These are phyloP conservation scores for Tremella mesenterica DNA, from an alignment of 768 basidiomycete genomes.

Conservation along the genomic window DNA sequence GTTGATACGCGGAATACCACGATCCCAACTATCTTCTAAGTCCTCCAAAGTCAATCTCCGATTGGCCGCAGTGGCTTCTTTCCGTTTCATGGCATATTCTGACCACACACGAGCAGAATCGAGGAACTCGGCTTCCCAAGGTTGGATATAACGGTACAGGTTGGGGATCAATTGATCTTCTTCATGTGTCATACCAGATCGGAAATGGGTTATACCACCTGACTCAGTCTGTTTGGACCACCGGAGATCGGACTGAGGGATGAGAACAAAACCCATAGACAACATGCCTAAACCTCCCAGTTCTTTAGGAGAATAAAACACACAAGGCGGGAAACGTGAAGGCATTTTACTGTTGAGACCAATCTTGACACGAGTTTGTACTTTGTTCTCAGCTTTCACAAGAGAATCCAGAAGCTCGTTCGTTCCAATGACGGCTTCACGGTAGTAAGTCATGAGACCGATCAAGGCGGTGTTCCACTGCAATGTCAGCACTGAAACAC, in stretches of 20 bases:
- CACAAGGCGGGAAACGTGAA: conserved; percentile 81
- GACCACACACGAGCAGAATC: conserved; percentile 99
- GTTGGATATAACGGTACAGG: conserved; percentile 89
- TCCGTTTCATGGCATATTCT: conserved; percentile 98
- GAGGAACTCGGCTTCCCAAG: conserved; percentile 95
- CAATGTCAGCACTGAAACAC: conserved; percentile 8
- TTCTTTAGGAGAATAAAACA: conserved; percentile 97
- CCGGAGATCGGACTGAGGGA: conserved; percentile 91
- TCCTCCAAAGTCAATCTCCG: conserved; percentile 93
- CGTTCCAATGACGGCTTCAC: conserved; percentile 94
- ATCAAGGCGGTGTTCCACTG: conserved; percentile 64
- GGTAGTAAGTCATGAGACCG: conserved; percentile 94
- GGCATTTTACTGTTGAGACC: conserved; percentile 99
- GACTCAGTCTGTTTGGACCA: conserved; percentile 99
- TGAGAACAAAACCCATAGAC: conserved; percentile 98
- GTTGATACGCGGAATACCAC: conserved; percentile 86
- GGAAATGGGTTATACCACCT: conserved; percentile 96
- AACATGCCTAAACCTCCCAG: conserved; percentile 97
- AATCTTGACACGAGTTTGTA: conserved; percentile 98
- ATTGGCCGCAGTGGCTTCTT: conserved; percentile 98
- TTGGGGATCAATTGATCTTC: conserved; percentile 70
- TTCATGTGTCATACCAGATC: conserved; percentile 88
- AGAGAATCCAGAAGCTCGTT: conserved; percentile 90
- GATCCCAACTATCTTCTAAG: conserved; percentile 96
- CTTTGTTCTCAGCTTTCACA: conserved; percentile 99